These are phyloP conservation scores for Botrytis deweyae DNA, from an alignment of 2,329 filamentous ascomycete species.

Conservation along the genomic window DNA sequence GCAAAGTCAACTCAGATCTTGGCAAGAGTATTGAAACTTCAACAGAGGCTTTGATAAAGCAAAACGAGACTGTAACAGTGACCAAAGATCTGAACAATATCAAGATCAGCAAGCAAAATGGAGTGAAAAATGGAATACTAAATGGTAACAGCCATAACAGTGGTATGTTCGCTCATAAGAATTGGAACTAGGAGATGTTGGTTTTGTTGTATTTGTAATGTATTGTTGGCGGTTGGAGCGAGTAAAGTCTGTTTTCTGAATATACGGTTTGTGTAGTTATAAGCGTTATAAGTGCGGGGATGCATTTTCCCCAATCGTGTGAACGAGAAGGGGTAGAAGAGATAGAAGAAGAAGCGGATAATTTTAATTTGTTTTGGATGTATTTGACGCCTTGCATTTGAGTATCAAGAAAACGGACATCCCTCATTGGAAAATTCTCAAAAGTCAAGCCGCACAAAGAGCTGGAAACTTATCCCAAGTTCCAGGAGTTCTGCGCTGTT, in stretches of 20 bases:
- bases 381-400: neutral
- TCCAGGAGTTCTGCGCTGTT: neutral
- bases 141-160: conserved; percentile 11
- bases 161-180: conserved; percentile 15
- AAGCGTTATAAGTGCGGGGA: neutral
- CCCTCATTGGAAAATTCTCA: neutral
- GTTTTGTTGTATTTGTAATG: neutral
- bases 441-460: neutral
- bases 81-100: neutral
- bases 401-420: neutral
- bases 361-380: neutral
- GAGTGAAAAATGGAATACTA: neutral
- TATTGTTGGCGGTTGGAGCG: neutral
- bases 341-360: neutral
- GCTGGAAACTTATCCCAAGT: neutral
- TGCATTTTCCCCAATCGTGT: neutral
- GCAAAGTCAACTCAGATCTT: conserved; percentile 4
- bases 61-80: neutral
- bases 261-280: neutral
- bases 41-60: conserved; percentile 5
- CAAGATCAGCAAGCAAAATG: neutral
- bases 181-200: neutral
- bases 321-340: neutral
- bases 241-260: neutral
- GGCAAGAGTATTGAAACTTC: conserved; percentile 6